Base-by-base conservation (phyloP, 1,284 basidiomycete species). In the Moesziomyces antarcticus region DNA sequence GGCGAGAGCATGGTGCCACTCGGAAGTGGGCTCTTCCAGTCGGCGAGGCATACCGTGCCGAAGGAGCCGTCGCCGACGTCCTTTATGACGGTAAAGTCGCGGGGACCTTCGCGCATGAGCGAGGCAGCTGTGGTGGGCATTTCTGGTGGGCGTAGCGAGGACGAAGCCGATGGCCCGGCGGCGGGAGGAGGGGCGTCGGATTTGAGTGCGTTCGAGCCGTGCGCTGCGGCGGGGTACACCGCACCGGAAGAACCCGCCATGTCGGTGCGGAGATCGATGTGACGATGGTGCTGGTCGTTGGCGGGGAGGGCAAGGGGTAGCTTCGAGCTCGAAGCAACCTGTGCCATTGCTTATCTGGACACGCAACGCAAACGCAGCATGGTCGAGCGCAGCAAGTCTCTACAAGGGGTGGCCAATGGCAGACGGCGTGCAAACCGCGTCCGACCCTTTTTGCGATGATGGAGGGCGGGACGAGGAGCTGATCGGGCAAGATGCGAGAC, bases 1-100 rank as follows among this genome's bases (percentile, higher is more conserved):
- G 82, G 80, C 1, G 79, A 79, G 33, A 83, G 79, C 73, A 82
- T 73, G 25, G 82, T 78, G 35, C 80, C 82, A 42, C 73, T 78
- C 3, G 82, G 82, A 27, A 99, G 87, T 58, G 92, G 90, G 82
- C 93, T 94, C 88, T 97, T 94, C 96, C 96, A 99, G 88, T 99
- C 97, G 84, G 95, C 98, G 74, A 99, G 89, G 90, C 93, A 95
- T 67, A 99, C 96, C 9, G 94, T 98, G 63, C 96, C 96, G 83
- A 99, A 84, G 22, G 79, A 81, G 24, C 82, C 82, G 22, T 80
- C 79, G 2, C 82, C 82, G 35, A 81, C 70, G 37, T 79, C 78
- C 45, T 77, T 77, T 68, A 84, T 83, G 25, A 82, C 71, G 42
- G 77, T 78, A 42, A 79, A 84, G 55, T 81, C 73, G 42, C 82